Evolutionary conservation across 495 filamentous ascomycete species (phyloP), one percentile per base, ranked within the genome.

Genomic region (Neurospora sp.): DNA sequence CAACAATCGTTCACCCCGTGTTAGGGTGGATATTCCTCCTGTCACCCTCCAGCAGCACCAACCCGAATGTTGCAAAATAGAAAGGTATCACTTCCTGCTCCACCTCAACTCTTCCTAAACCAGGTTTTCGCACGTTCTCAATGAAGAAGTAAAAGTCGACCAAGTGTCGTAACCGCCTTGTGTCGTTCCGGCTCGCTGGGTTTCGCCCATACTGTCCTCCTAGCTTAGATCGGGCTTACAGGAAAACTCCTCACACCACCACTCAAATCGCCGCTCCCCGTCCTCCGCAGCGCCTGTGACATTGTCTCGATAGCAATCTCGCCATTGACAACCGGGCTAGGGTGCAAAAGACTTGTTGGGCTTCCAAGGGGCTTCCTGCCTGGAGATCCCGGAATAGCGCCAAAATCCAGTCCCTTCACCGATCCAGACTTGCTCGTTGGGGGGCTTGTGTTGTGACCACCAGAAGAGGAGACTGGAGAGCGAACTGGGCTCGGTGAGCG

Each of bases 221-320:
- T 0, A 37, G 3, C 27, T 69, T 48, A 80, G 69, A 89, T 81
- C 1, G 90, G 88, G 80, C 89, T 92, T 42, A 87, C 78, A 16
- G 90, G 87, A 69, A 88, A 87, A 79, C 90, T 91, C 74, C 86
- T 83, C 54, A 85, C 81, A 40, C 85, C 84, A 74, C 88, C 86
- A 73, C 88, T 88, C 76, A 97, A 80, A 79, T 97, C 94, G 23
- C 92, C 91, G 82, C 92, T 95, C 11, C 89, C 92, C 5, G 93
- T 96, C 82, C 92, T 90, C 80, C 90, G 84, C 80, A 95, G 84
- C 27, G 94, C 93, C 82, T 97, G 93, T 69, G 89, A 86, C 94
- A 97, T 96, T 10, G 94, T 97, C 84, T 97, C 93, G 72, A 97
- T 90, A 38, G 89, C 91, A 44, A 97, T 81, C 75, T 96, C 94